These are phyloP conservation scores for Hygrophila difformis DNA, from an alignment of 257 asterid species.

Conservation along the genomic window DNA sequence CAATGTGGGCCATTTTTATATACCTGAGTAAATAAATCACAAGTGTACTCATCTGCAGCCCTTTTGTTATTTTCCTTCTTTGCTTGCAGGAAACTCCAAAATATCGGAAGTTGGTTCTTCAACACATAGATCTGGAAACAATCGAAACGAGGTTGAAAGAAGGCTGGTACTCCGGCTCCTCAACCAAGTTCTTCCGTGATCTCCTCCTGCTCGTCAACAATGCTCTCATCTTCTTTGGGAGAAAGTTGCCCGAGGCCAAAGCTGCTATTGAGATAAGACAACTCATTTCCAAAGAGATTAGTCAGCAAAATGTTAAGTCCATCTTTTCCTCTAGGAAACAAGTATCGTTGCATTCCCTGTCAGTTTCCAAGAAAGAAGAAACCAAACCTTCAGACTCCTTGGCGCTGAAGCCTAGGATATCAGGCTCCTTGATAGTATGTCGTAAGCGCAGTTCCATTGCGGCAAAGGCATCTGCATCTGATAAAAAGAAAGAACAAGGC, in stretches of 20 bases:
- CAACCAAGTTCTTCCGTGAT: conserved; percentile 56
- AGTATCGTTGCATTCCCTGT: conserved; percentile 33
- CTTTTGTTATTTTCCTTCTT: background rate
- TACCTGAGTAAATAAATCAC: no score
- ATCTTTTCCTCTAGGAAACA: conserved; percentile 50
- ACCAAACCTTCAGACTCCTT: conserved; percentile 35
- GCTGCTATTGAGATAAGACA: conserved; percentile 47
- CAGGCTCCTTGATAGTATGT: conserved; percentile 51
- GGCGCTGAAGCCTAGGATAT: conserved; percentile 45
- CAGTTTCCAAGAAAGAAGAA: conserved; percentile 36
- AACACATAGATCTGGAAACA: conserved; percentile 47
- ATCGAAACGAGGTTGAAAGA: conserved; percentile 41
- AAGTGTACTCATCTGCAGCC: no score
- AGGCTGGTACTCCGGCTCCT: conserved; percentile 39
- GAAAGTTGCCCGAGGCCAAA: conserved; percentile 32
- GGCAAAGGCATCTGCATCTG: conserved; percentile 42
- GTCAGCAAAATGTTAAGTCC: conserved; percentile 29
- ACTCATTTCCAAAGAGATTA: conserved; percentile 32
- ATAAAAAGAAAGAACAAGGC: conserved; percentile 39
- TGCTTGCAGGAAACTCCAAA: conserved; percentile 43
- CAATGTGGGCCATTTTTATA: no score
- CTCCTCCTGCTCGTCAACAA: conserved; percentile 57
- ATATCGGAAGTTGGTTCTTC: conserved; percentile 37
- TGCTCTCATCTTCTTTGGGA: conserved; percentile 51
- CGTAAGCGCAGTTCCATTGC: conserved; percentile 68